Conservation (phyloP, 768 basidiomycete species). For the Leucocoprinus sp. region DNA sequence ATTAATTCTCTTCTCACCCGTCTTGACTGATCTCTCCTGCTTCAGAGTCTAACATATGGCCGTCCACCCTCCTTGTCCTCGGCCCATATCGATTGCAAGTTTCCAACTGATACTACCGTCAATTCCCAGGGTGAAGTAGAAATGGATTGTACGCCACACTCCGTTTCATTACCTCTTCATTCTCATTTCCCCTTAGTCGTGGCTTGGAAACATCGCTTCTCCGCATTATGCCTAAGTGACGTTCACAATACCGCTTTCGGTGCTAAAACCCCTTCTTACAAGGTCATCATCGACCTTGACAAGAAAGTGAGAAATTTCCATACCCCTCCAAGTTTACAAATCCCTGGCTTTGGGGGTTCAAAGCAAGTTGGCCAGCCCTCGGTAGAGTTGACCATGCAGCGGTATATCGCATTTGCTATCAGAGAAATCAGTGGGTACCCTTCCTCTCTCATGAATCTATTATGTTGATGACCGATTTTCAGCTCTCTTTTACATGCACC, state of each 20-base stretch:
- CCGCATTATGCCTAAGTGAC: slow-evolving; percentile 50
- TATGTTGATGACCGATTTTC: neutral
- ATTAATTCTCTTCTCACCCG: slow-evolving; percentile 1
- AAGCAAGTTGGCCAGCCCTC: slow-evolving; percentile 41
- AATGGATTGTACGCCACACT: slow-evolving; percentile 48
- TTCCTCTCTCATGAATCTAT: neutral
- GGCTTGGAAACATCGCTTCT: slow-evolving; percentile 65
- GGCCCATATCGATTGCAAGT: slow-evolving; percentile 46
- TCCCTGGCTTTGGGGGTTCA: slow-evolving; percentile 53
- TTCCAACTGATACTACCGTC: slow-evolving; percentile 38
- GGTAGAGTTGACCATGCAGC: slow-evolving; percentile 57
- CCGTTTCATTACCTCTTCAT: slow-evolving; percentile 1
- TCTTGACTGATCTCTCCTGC: slow-evolving; percentile 2
- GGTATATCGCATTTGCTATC: slow-evolving; percentile 59
- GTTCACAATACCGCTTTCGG: slow-evolving; percentile 67
- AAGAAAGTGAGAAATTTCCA: slow-evolving; percentile 57
- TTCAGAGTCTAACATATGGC: slow-evolving; percentile 62
- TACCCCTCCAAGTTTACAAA: slow-evolving; percentile 55
- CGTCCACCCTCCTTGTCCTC: slow-evolving; percentile 59
- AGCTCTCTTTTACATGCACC: slow-evolving; percentile 70
- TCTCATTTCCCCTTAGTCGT: slow-evolving; percentile 30
- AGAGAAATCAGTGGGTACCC: slow-evolving; percentile 48
- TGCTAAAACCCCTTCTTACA: slow-evolving; percentile 52
- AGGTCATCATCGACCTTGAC: slow-evolving; percentile 55
- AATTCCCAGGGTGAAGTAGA: slow-evolving; percentile 44